Evolutionary conservation across 306 rosid species (phyloP).

Genomic region (Malus fusca): DNA sequence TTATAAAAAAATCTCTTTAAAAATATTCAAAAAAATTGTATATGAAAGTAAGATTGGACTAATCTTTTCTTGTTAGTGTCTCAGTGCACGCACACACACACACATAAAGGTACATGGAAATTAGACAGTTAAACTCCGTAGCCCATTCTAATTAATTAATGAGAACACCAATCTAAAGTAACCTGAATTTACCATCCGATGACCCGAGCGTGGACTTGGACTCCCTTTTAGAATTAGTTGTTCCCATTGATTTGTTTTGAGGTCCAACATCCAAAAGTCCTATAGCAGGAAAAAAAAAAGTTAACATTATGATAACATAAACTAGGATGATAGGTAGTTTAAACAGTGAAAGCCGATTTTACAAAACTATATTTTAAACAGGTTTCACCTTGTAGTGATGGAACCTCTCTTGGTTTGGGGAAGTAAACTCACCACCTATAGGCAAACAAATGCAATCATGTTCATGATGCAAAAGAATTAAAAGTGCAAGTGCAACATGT

Average conservation of each 20-base stretch:
- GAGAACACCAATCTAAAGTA: slow-evolving; percentile 5
- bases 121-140: background rate
- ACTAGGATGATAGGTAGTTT: background rate
- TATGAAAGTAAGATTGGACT: background rate
- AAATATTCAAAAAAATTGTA: background rate
- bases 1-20: background rate
- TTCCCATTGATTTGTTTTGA: slow-evolving; percentile 98
- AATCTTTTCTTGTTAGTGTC: background rate
- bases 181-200: slow-evolving; percentile 73
- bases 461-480: background rate
- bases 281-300: slow-evolving; percentile 19
- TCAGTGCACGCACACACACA: background rate
- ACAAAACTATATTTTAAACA: slow-evolving; percentile 6
- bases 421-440: slow-evolving; percentile 92
- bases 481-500: background rate
- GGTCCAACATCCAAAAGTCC: slow-evolving; percentile 97
- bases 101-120: background rate
- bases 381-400: slow-evolving; percentile 89
- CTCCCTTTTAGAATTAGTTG: slow-evolving; percentile 81
- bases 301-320: background rate
- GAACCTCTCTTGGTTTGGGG: slow-evolving; percentile 97
- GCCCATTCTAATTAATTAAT: background rate
- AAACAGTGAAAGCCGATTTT: slow-evolving; percentile 15
- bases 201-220: slow-evolving; percentile 97
- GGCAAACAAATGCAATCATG: slow-evolving; percentile 3